A percentile compares a stretch with the other conserved stretches of the same genome.
Conservation (phyloP, 495 filamentous ascomycete genomes). For the Xylaria longipes region DNA sequence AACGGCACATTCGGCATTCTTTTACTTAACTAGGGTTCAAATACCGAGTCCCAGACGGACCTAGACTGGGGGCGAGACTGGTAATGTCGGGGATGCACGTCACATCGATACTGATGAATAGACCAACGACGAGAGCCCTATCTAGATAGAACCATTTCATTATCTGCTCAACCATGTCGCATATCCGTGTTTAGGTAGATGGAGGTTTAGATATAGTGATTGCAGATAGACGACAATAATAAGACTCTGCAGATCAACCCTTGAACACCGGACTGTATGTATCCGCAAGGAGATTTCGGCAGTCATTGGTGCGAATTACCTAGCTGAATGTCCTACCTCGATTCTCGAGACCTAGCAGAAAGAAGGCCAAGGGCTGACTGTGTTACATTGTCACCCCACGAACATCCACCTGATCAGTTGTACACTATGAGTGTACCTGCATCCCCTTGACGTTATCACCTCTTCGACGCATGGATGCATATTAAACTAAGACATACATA, state of each 20-base stretch:
- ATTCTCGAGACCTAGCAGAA: not conserved
- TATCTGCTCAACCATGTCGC: not conserved
- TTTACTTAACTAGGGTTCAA: not conserved
- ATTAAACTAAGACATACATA: not conserved
- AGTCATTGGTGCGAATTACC: slow-evolving; percentile 16
- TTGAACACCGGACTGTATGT: slow-evolving; percentile 12
- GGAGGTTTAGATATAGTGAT: not conserved
- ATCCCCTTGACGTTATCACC: slow-evolving; percentile 18
- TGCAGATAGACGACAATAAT: slow-evolving; percentile 9
- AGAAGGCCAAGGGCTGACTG: slow-evolving; percentile 11
- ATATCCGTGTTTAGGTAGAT: not conserved
- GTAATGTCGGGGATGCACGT: not conserved
- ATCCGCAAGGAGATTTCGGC: not conserved
- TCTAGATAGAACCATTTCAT: not conserved
- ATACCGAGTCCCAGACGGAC: not conserved
- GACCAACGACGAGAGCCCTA: not conserved
- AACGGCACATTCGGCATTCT: slow-evolving; percentile 13
- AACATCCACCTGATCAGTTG: slow-evolving; percentile 12
- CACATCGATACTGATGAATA: not conserved
- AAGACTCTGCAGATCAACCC: slow-evolving; percentile 7
- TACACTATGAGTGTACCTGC: slow-evolving; percentile 16
- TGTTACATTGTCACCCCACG: slow-evolving; percentile 13
- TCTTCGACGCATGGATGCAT: slow-evolving; percentile 5
- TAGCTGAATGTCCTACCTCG: not conserved
- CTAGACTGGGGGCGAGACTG: not conserved